Percentiles rank a stretch among this genome's conserved stretches.
These are phyloP conservation scores for apple (Malus domestica) DNA, from an alignment of 306 rosid species.

Conservation along the genomic window ASM211411v1 NC_041803.1:5284501-5285000, in stretches of 20 bases:
- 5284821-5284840: constrained; percentile 80
- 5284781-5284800: constrained; percentile 80
- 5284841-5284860: constrained; percentile 90
- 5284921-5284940: constrained; percentile 85
- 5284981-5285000: constrained; percentile 95
- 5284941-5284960: constrained; percentile 71
- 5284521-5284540: constrained; percentile 85
- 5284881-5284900: constrained; percentile 79
- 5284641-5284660: constrained; percentile 67
- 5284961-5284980: constrained; percentile 90
- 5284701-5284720: constrained; percentile 84
- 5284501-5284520: constrained; percentile 36
- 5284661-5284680: constrained; percentile 84
- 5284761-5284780: constrained; percentile 87
- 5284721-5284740: constrained; percentile 66
- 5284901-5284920: constrained; percentile 95
- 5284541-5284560: constrained; percentile 78
- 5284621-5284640: constrained; percentile 73
- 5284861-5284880: constrained; percentile 78
- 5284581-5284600: constrained; percentile 68
- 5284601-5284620: constrained; percentile 92
- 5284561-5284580: constrained; percentile 63
- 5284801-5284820: constrained; percentile 71
- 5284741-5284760: constrained; percentile 77
- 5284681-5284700: constrained; percentile 91